phyloP scores from a whole-genome alignment of 176 grass and related monocot species.

The Panicum miliaceum region DNA sequence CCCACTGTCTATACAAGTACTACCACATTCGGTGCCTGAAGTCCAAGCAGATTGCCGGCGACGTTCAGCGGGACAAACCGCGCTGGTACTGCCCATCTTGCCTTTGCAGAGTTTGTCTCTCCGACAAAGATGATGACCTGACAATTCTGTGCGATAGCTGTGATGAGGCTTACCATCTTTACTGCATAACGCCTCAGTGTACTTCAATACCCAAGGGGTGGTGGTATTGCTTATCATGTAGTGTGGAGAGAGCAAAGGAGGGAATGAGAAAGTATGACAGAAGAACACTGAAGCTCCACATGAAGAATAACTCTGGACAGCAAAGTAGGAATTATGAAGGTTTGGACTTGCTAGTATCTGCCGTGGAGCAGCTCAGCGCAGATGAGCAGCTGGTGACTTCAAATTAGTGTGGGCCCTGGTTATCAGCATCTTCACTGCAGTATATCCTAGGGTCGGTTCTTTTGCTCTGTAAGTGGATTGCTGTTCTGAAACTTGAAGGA shows the following conservation, averaged over 20 bases:
- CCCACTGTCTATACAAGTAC: slow-evolving; percentile 81
- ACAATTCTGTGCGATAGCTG: slow-evolving; percentile 88
- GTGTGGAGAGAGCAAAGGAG: slow-evolving; percentile 53
- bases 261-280: slow-evolving; percentile 61
- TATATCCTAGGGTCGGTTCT: not conserved
- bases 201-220: slow-evolving; percentile 65
- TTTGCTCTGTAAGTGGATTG: slow-evolving; percentile 28
- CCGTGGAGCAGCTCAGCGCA: slow-evolving; percentile 58
- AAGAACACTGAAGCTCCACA: slow-evolving; percentile 49
- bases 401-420: slow-evolving; percentile 12
- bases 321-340: slow-evolving; percentile 39
- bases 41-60: slow-evolving; percentile 58
- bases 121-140: slow-evolving; percentile 73
- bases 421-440: not conserved
- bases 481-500: not conserved
- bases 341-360: slow-evolving; percentile 75
- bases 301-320: slow-evolving; percentile 42
- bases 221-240: slow-evolving; percentile 81
- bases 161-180: slow-evolving; percentile 83
- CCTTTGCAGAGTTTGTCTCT: slow-evolving; percentile 74
- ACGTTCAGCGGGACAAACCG: slow-evolving; percentile 43
- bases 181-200: slow-evolving; percentile 78
- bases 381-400: slow-evolving; percentile 40
- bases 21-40: slow-evolving; percentile 78
- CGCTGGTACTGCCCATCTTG: slow-evolving; percentile 94